Base-by-base conservation (phyloP, 2,329 filamentous ascomycete genomes). In the Rutstroemia sp. region DNA sequence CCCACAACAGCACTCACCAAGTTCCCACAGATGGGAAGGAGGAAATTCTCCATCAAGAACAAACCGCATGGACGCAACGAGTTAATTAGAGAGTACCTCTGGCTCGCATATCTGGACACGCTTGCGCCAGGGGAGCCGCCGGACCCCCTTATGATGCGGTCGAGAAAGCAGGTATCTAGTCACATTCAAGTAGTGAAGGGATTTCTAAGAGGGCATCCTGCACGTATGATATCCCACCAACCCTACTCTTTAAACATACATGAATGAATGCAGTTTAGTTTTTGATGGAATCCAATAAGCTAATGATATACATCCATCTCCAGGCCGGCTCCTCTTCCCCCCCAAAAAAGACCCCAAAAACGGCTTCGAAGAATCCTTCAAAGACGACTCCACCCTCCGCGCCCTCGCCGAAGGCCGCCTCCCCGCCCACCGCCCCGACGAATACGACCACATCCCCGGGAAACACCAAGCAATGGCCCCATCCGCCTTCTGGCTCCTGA, bases 101-200 rank as follows among this genome's bases (percentile, higher is more conserved):
- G 78, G 78, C 76, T 80, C 58, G 74, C 76, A 9, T 68, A 70
- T 38, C 27, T 59, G 3, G 58, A 66, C 42, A 62, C 59, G 39
- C 71, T 80, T 57, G 73, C 75, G 30, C 72, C 76, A 3, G 77
- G 77, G 3, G 70, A 71, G 48, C 70, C 72, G 44, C 75, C 77
- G 2, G 74, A 76, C 59, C 69, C 76, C 57, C 76, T 68, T 16
- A 73, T 75, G 64, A 68, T 66, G 60, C 67, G 76, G 60, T 65
- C 75, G 48, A 62, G 82, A 56, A 87, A 87, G 68, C 83, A 86
- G 64, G 82, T 87, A 5, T 87, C 83, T 2, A 87, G 83, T 66
- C 84, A 87, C 65, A 87, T 87, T 65, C 84, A 88, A 67, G 84
- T 88, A 14, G 72, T 87, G 55, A 87, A 87, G 72, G 81, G 80